These are phyloP conservation scores for Tothia fuscella DNA, from an alignment of 2,329 filamentous ascomycete genomes.

Conservation along the genomic window DNA sequence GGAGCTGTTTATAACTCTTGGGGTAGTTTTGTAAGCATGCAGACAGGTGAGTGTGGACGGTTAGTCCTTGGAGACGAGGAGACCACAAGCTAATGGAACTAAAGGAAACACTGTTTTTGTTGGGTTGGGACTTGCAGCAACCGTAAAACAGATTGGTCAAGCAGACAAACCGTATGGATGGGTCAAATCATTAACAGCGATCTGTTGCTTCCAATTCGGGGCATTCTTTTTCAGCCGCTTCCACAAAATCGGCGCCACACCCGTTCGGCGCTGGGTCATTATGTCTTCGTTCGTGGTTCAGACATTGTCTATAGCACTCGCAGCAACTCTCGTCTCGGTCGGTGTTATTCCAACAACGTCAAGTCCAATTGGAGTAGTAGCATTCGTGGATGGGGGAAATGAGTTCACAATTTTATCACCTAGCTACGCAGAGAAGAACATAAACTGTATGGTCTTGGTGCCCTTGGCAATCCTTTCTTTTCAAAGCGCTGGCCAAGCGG, in stretches of 20 bases:
- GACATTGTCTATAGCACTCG: conserved; percentile 27
- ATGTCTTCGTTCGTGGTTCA: conserved; percentile 32
- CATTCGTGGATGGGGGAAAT: too few species aligned
- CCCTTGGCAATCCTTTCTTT: conserved; percentile 62
- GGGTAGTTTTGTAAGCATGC: conserved; percentile 75
- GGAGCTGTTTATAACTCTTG: conserved; percentile 65
- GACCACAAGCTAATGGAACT: too few species aligned
- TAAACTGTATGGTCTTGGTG: conserved; percentile 51
- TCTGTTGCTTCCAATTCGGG: conserved; percentile 58
- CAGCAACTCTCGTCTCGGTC: conserved; percentile 32
- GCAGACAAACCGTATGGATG: too few species aligned
- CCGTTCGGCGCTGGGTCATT: conserved; percentile 53
- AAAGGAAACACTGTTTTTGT: conserved; percentile 78
- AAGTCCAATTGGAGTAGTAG: too few species aligned
- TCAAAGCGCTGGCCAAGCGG: conserved; percentile 66
- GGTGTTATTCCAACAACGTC: too few species aligned
- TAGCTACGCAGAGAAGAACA: too few species aligned
- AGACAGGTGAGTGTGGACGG: too few species aligned
- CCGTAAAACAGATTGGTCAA: too few species aligned
- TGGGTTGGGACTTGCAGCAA: conserved; percentile 61
- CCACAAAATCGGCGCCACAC: conserved; percentile 49
- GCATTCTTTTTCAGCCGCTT: conserved; percentile 60
- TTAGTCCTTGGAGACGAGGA: too few species aligned
- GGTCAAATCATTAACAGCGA: conserved; percentile 61
- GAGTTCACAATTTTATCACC: too few species aligned